phyloP scores from a whole-genome alignment of 106 monocot genomes.

The Hemerocallis citrina region DNA sequence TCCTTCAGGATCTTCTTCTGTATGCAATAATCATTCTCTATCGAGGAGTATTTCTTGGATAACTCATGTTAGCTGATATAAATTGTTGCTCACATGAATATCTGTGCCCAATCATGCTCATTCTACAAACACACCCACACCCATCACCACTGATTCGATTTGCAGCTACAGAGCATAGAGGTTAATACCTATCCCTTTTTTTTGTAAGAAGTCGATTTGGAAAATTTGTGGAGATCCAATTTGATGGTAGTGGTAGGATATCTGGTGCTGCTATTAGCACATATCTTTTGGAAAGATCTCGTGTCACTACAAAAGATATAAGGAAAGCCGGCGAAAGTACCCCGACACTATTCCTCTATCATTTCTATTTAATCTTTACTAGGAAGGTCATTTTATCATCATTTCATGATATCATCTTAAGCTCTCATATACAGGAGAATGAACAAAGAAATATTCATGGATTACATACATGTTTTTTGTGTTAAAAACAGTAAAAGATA shows the following conservation, averaged over 20 bases:
- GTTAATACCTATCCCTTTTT: neutral
- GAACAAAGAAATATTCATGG: no score
- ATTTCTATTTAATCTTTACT: no score
- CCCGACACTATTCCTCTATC: no score
- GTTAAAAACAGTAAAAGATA: no score
- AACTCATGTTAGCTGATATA: neutral
- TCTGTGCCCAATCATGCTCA: neutral
- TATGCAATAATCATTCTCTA: no score
- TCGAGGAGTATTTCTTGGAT: neutral
- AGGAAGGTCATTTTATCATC: no score
- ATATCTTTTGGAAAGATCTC: slow-evolving; percentile 79
- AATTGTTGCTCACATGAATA: neutral
- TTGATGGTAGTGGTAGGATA: slow-evolving; percentile 67
- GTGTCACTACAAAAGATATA: no score
- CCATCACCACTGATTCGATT: neutral
- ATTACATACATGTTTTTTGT: no score
- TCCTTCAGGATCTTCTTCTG: no score
- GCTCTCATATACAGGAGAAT: no score
- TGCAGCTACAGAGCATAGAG: neutral
- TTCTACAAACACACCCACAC: neutral
- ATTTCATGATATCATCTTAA: no score
- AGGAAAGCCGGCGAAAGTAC: no score
- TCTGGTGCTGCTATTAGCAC: slow-evolving; percentile 89
- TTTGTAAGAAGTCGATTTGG: slow-evolving; percentile 88
- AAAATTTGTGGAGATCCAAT: slow-evolving; percentile 86